Evolutionary conservation across 257 asterid genomes (phyloP).

Genomic region (Solanum piurae): DNA sequence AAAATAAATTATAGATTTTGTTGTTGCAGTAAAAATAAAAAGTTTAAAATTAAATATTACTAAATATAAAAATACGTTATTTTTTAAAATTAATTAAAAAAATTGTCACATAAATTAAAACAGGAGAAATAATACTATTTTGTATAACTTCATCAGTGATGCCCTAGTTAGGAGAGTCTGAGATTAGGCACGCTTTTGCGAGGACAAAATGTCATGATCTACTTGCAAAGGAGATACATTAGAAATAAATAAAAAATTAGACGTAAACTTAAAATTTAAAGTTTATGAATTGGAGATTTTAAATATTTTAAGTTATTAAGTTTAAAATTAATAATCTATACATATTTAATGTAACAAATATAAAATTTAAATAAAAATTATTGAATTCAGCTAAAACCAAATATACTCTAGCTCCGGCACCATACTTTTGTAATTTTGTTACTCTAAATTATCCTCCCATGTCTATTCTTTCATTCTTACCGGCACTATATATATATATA

Average conservation of each 20-base stretch:
- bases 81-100: neutral
- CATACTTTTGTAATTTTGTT: neutral
- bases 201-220: neutral
- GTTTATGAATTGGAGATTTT: neutral
- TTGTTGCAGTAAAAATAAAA: neutral
- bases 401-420: neutral
- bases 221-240: neutral
- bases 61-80: neutral
- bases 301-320: too few relatives aligned
- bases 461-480: neutral
- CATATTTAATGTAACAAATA: neutral
- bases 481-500: too few relatives aligned
- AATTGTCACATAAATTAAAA: too few relatives aligned
- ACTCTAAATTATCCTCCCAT: neutral
- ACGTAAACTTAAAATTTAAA: neutral
- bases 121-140: neutral
- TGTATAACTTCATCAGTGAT: neutral
- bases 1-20: neutral
- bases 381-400: neutral
- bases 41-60: neutral
- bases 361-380: neutral
- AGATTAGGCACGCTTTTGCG: neutral
- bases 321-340: neutral
- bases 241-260: neutral
- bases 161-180: neutral